Conservation (phyloP, 2,329 filamentous ascomycete species). For the Xylariomycetidae sp. region DNA sequence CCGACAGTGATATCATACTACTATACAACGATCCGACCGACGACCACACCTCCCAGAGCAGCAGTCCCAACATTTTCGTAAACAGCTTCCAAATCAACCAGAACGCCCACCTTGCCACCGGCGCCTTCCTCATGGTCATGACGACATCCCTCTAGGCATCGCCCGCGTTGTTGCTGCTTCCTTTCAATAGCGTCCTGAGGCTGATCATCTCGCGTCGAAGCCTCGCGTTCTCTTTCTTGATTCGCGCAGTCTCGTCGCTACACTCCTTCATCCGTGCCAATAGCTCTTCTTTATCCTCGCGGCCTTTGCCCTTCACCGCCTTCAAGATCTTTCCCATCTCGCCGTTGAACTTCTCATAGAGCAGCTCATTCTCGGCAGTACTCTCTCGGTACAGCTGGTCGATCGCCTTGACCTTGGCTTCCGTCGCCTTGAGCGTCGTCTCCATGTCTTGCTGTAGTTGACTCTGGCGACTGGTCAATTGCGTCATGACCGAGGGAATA, state of each 20-base stretch:
- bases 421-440: slow-evolving; percentile 64
- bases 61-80: slow-evolving; percentile 12
- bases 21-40: too few species aligned
- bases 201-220: slow-evolving; percentile 79
- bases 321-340: slow-evolving; percentile 80
- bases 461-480: slow-evolving; percentile 57
- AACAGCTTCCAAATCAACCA: slow-evolving; percentile 15
- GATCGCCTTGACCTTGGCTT: slow-evolving; percentile 74
- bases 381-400: slow-evolving; percentile 87
- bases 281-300: slow-evolving; percentile 76
- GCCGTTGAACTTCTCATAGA: slow-evolving; percentile 90
- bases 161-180: slow-evolving; percentile 17
- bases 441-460: slow-evolving; percentile 68
- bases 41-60: slow-evolving; percentile 1
- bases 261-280: slow-evolving; percentile 65
- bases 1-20: too few species aligned
- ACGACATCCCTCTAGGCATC: slow-evolving; percentile 24
- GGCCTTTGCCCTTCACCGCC: slow-evolving; percentile 66
- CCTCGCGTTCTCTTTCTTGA: slow-evolving; percentile 82
- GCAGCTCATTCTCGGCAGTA: slow-evolving; percentile 84
- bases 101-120: slow-evolving; percentile 12
- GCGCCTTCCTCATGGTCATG: slow-evolving; percentile 8
- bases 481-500: slow-evolving; percentile 55
- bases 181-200: slow-evolving; percentile 52
- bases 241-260: slow-evolving; percentile 69